These are phyloP conservation scores for Boletellus sp. DNA, from an alignment of 1,284 basidiomycete species.

Conservation along the genomic window DNA sequence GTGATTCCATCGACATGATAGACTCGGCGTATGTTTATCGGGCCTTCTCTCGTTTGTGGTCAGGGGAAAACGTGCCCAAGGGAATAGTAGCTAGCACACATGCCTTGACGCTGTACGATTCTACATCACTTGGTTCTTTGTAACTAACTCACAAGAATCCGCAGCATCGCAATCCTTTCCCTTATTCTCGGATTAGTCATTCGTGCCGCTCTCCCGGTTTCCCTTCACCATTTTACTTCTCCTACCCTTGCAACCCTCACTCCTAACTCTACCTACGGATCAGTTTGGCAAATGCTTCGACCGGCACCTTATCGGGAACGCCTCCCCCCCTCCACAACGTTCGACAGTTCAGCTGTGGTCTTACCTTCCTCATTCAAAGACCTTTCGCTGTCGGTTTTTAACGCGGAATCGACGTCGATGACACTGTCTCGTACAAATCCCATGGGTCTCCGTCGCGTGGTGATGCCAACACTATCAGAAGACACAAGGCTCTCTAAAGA, in stretches of 20 bases:
- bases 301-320: slow-evolving; percentile 37
- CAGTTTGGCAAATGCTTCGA: slow-evolving; percentile 32
- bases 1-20: slow-evolving; percentile 42
- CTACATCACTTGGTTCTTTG: slow-evolving; percentile 8
- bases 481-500: slow-evolving; percentile 36
- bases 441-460: slow-evolving; percentile 20
- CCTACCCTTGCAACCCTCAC: slow-evolving; percentile 12
- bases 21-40: slow-evolving; percentile 42
- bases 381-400: slow-evolving; percentile 52
- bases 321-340: slow-evolving; percentile 31
- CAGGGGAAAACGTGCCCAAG: slow-evolving; percentile 36
- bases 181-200: slow-evolving; percentile 64
- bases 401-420: slow-evolving; percentile 28
- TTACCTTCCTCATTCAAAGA: slow-evolving; percentile 51
- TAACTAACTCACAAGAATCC: slow-evolving; percentile 14
- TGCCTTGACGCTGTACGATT: slow-evolving; percentile 58
- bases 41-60: slow-evolving; percentile 45
- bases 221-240: slow-evolving; percentile 29
- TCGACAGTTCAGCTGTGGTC: slow-evolving; percentile 28
- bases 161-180: slow-evolving; percentile 62
- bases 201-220: slow-evolving; percentile 47
- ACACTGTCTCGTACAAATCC: slow-evolving; percentile 18
- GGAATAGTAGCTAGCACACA: slow-evolving; percentile 45
- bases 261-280: slow-evolving; percentile 22
- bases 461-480: slow-evolving; percentile 32